Evolutionary conservation across 2,329 filamentous ascomycete species (phyloP), one percentile per base, ranked within the genome.

Genomic region (Ophiostoma sp.): DNA sequence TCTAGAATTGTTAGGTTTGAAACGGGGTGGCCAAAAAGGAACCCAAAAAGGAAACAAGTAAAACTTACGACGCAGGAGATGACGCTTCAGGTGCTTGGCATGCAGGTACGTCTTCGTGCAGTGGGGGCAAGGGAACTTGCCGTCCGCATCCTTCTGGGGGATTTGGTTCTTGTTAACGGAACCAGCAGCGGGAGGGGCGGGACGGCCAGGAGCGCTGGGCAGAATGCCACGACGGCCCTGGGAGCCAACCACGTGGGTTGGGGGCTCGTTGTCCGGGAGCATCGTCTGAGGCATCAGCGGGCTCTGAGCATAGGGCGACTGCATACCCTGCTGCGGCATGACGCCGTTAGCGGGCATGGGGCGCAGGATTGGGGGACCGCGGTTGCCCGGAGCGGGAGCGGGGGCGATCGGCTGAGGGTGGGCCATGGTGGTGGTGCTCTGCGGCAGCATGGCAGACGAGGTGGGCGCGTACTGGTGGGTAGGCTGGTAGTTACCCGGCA

Each of bases 91-190:
- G 84, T 98, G 96, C 87, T 99, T 98, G 64, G 95, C 93, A 82
- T 98, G 96, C 73, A 98, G 87, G 81, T 99, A 99, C 7, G 95
- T 98, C 87, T 98, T 98, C 79, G 94, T 97, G 85, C 96, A 99
- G 82, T 98, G 95, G 79, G 94, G 94, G 84, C 96, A 99, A 74
- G 96, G 95, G 81, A 97, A 99, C 85, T 98, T 98, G 80, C 96
- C 96, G 81, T 98, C 95, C 9, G 94, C 94, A 82, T 98, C 95
- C 86, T 98, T 98, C 78, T 93, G 92, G 19, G 95, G 94, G 76
- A 97, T 96, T 75, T 93, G 91, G 79, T 88, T 93, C 87, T 97
- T 97, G 11, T 89, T 87, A 39, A 88, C 86, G 59, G 89, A 90
- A 59, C 93, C 91, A 25, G 89, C 87, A 28, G 91, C 85, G 42